Evolutionary conservation across 352 stramenopile species (phyloP), one percentile per base, ranked within the genome.

Genomic region (Phytophthora melonis): DNA sequence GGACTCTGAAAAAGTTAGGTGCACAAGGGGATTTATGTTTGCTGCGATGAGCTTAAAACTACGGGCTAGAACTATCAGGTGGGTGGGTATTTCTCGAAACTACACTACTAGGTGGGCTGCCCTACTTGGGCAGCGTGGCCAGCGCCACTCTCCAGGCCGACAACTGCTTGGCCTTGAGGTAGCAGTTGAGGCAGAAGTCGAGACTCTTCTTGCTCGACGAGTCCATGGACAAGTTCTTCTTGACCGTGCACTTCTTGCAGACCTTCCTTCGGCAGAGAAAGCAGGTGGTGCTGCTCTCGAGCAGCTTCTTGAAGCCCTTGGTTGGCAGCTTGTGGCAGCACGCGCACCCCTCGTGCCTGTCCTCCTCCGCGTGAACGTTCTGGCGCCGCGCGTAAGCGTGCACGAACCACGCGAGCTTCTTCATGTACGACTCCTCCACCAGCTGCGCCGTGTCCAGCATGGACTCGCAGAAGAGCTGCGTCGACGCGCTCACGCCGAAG

Each of bases 351-450:
- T 69, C 60, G n/a, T 30, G 65, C 21, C 59, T 70, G 23, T 71
- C 73, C 13, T 68, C 64, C 6, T 67, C 62, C 41, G n/a, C 36
- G 7, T 63, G n/a, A 16, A 14, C 45, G 16, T 69, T 56, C 25
- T 64, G 63, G 55, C 61, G 65, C 47, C 62, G 54, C 21, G 79
- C 64, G 39, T 75, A 70, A n/a, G 68, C 50, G 25, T 82, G 70
- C 45, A 90, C 81, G 54, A 91, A 78, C 83, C 83, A 90, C 58
- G 75, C 83, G 4, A 93, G 74, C 65, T 93, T 93, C 68, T 89
- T 93, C 66, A 88, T 68, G 66, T 91, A 81, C 18, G 80, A 78
- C 60, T 82, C 87, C 54, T 91, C 82, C 25, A 87, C 79, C 0
- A 90, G 58, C 53, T 82, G 75, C n/a, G 79, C 49, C 7, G 69